Conservation (phyloP, 306 rosid genomes). For the Alnus glutinosa region DNA sequence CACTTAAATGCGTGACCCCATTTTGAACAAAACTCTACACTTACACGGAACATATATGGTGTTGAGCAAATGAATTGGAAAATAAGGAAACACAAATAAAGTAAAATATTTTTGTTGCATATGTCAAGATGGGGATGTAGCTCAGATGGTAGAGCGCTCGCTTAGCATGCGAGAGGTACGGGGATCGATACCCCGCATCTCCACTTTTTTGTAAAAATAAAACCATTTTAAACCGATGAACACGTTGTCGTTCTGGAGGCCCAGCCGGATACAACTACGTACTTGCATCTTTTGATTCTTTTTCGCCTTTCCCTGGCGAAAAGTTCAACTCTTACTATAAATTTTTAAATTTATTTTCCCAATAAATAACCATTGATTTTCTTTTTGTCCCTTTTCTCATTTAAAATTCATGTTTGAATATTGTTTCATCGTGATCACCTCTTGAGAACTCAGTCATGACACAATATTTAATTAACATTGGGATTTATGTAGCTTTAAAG, state of each 20-base stretch:
- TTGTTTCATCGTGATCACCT: background rate
- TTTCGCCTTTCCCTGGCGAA: no score
- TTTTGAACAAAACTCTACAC: no score
- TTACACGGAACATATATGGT: no score
- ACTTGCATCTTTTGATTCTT: background rate
- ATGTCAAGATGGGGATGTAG: conserved; percentile 58
- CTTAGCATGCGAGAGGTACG: conserved; percentile 95
- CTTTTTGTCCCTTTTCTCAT: background rate
- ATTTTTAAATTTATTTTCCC: background rate
- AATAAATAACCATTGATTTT: background rate
- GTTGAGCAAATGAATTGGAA: no score
- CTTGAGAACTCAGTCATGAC: conserved; percentile 1
- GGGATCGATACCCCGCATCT: conserved; percentile 98
- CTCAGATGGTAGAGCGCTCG: conserved; percentile 99
- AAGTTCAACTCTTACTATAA: no score
- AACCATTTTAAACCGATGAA: no score
- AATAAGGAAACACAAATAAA: no score
- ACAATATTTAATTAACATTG: background rate
- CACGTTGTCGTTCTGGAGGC: no score
- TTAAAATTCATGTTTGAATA: background rate
- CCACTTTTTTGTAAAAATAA: conserved; percentile 25
- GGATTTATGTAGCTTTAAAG: background rate
- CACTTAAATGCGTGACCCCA: no score
- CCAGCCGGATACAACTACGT: no score
- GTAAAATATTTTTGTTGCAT: no score